phyloP scores from a whole-genome alignment of 78 protist genomes.

The Dictyostelium intermedium region DNA sequence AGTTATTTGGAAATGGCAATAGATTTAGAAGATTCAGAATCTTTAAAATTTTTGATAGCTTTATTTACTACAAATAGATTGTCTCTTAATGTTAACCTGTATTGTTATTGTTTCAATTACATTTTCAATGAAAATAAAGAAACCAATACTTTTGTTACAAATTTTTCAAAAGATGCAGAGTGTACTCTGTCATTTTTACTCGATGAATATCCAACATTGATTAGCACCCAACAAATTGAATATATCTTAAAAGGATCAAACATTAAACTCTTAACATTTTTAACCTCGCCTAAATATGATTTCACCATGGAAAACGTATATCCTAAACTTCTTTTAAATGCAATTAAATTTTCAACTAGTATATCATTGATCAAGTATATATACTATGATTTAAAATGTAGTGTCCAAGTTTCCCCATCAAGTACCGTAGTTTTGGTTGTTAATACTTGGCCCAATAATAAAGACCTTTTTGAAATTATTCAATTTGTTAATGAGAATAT shows the following conservation, averaged over 20 bases:
- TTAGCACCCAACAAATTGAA: background rate
- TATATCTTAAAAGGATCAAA: background rate
- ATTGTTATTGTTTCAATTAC: background rate
- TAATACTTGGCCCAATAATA: background rate
- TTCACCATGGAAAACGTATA: background rate
- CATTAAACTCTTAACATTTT: background rate
- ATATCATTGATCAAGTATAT: background rate
- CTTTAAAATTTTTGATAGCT: background rate
- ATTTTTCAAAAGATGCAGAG: background rate
- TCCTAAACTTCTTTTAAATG: background rate
- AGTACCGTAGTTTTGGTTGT: background rate
- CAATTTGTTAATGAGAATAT: background rate
- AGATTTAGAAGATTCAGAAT: background rate
- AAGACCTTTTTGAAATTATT: background rate
- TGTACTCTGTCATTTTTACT: background rate
- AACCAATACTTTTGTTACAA: background rate
- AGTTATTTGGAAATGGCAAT: background rate
- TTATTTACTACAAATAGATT: background rate
- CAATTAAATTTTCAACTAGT: background rate
- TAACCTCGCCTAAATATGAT: background rate
- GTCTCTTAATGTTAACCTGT: background rate
- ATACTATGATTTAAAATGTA: background rate
- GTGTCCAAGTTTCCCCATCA: background rate
- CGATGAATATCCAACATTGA: background rate
- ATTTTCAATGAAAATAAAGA: background rate